Base-by-base conservation (phyloP, 1,284 basidiomycete genomes). In the Macrocystidia cucumis region DNA sequence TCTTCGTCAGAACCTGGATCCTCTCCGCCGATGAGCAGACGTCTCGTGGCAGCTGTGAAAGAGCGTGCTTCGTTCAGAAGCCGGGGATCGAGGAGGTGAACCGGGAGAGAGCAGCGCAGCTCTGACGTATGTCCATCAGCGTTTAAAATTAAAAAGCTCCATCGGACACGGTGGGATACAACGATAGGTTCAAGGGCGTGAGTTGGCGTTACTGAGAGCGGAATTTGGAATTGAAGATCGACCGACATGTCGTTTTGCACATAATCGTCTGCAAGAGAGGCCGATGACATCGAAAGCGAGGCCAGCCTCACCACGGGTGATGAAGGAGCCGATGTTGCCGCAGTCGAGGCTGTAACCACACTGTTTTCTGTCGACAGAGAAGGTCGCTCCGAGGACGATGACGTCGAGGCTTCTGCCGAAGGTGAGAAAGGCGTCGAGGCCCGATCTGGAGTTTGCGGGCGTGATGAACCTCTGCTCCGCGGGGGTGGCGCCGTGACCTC, bases 71-170 rank as follows among this genome's bases (percentile, higher is more conserved):
- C 91, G 11, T 80, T 69, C 6, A 87, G 67, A 1, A 92, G 62
- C 6, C 73, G 64, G 40, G 72, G 51, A 44, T 91, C 82, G 16
- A 96, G 78, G 26, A 96, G 69, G 48, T 86, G 76, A 23, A 97
- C 63, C 0, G 91, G 92, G 1, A 96, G 69, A 0, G 91, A 91
- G 55, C 91, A 96, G 5, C 91, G 78, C 13, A 97, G 68, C 59
- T 95, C 91, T 2, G 89, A 92, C 1, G 80, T 82, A 53, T 92
- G 90, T 0, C 88, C 88, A 54, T 92, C 90, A n/a, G 69, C 67
- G 51, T 93, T 95, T 42, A 72, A 69, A 51, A 93, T 82, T 34
- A 87, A 64, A 41, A 87, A 81, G 20, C 57, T 74, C 82, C 82
- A 86, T 21, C 80, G 72, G 26, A 86, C 63, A 28, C 82, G 78